Evolutionary conservation across 1,284 basidiomycete species (phyloP), one percentile per base, ranked within the genome.

Genomic region (Tylopilus sp.): DNA sequence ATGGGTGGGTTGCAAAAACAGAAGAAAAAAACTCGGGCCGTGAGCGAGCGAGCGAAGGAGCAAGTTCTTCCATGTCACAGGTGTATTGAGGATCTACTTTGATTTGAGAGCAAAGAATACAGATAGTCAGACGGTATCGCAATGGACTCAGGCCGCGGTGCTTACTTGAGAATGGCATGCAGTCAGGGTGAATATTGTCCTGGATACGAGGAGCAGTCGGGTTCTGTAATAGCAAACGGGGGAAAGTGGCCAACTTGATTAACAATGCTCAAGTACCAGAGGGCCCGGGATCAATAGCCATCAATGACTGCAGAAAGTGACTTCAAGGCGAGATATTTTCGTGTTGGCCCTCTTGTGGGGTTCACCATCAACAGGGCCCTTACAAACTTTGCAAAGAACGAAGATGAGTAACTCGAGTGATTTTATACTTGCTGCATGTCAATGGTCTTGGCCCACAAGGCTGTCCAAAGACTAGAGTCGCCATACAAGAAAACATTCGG

Each of bases 161-260:
- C 47, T 49, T 49, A 12, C 10, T 49, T n/a, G n/a, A 49, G n/a
- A 5, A 49, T n/a, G 9, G 47, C 22, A 10, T 24, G 47, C n/a
- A 49, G 6, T 1, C 47, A n/a, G 22, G 24, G 44, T 47, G 6
- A 10, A 10, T n/a, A 2, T 8, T n/a, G 6, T n/a, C n/a, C n/a
- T 12, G 13, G 9, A n/a, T 8, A 9, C 38, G 13, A 15, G 19
- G 6, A 18, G 10, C 19, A 44, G 5, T 49, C 24, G 9, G 64
- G 13, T 33, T 60, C 52, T 32, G 15, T 58, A 41, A 66, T 7
- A 16, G 36, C 18, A 58, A 55, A 53, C 6, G 51, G 53, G n/a
- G 41, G 13, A 22, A 39, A 3, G 58, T 55, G 64, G n/a, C 29
- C 19, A 26, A 33, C 15, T 8, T n/a, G 2, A 24, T 49, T 7